A percentile compares a stretch with the other conserved stretches of the same genome.
Evolutionary conservation across 2,329 filamentous ascomycete genomes (phyloP).

Genomic region (Tympanopsis confertula): DNA sequence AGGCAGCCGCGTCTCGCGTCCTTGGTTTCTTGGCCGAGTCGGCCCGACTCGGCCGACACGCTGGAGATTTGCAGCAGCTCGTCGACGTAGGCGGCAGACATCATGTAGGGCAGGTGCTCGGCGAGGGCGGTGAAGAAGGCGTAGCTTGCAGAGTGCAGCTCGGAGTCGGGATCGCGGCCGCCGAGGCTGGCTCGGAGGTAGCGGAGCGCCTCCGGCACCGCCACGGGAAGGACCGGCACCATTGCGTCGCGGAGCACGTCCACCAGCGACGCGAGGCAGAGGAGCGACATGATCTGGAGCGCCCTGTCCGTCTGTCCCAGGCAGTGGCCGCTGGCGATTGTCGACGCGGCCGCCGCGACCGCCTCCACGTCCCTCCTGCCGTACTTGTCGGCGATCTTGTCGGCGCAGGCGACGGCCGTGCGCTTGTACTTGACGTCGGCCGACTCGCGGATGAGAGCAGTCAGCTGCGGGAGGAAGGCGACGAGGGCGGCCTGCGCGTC

Average conservation of each 20-base stretch:
- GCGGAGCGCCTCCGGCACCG: constrained; percentile 59
- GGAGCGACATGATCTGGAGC: constrained; percentile 70
- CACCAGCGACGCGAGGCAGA: constrained; percentile 80
- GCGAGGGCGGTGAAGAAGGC: constrained; percentile 69
- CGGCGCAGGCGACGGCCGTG: constrained; percentile 77
- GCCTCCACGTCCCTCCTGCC: constrained; percentile 79
- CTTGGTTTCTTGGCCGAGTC: constrained; percentile 42
- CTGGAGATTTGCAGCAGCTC: constrained; percentile 63
- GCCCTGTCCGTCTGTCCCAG: constrained; percentile 63
- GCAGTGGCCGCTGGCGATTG: constrained; percentile 65
- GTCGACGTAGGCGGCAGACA: constrained; percentile 65
- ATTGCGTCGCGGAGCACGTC: constrained; percentile 80
- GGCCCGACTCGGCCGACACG: constrained; percentile 51
- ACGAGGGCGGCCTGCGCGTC: constrained; percentile 61
- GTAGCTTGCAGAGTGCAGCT: constrained; percentile 73
- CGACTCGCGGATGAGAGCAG: constrained; percentile 63
- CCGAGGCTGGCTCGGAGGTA: constrained; percentile 58
- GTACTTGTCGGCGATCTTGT: constrained; percentile 88
- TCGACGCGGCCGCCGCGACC: constrained; percentile 63
- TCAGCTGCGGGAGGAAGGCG: constrained; percentile 68
- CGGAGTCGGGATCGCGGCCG: constrained; percentile 38
- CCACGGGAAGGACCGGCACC: constrained; percentile 67
- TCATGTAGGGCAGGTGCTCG: constrained; percentile 79
- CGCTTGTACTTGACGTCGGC: constrained; percentile 67
- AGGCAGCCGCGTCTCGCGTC: constrained; percentile 63